Percentiles rank a stretch among this genome's conserved stretches.
Conservation (phyloP, 441 rosid genomes). For the Omphalea diandra region DNA sequence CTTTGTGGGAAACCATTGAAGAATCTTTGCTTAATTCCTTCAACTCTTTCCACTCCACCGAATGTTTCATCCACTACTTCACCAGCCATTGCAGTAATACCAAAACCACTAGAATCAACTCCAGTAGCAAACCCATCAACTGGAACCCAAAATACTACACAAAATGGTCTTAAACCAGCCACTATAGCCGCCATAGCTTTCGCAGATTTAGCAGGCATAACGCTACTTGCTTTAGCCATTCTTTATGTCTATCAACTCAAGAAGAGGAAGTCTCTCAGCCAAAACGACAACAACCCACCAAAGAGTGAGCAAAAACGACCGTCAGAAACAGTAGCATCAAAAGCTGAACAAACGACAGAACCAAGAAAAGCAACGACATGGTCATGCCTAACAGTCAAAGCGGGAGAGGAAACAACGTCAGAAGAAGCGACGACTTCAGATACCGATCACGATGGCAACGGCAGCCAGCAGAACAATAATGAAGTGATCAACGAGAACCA, state of each 20-base stretch:
- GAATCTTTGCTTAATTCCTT: constrained; percentile 64
- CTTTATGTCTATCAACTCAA: constrained; percentile 61
- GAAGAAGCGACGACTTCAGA: constrained; percentile 47
- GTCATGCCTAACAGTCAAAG: constrained; percentile 50
- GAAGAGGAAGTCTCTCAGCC: constrained; percentile 40
- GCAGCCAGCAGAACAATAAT: neutral
- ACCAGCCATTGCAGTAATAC: constrained; percentile 93
- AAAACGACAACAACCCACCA: constrained; percentile 11
- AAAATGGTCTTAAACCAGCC: constrained; percentile 53
- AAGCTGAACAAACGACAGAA: constrained; percentile 24
- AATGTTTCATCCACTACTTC: constrained; percentile 47
- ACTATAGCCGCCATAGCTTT: constrained; percentile 57
- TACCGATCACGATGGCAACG: constrained; percentile 36
- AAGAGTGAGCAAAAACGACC: constrained; percentile 18
- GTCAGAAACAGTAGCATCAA: constrained; percentile 29
- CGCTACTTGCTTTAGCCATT: constrained; percentile 54
- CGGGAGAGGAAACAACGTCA: constrained; percentile 39
- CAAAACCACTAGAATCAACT: constrained; percentile 39
- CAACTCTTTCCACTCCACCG: constrained; percentile 63
- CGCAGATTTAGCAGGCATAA: constrained; percentile 66
- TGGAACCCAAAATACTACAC: constrained; percentile 18
- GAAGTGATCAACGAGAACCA: constrained; percentile 13
- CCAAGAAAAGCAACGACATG: constrained; percentile 37
- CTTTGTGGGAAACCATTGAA: constrained; percentile 79
- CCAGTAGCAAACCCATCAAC: constrained; percentile 33